A percentile compares a stretch with the other conserved stretches of the same genome.
Evolutionary conservation across 495 filamentous ascomycete genomes (phyloP).

Genomic region (Aspergillus coremiiformis): DNA sequence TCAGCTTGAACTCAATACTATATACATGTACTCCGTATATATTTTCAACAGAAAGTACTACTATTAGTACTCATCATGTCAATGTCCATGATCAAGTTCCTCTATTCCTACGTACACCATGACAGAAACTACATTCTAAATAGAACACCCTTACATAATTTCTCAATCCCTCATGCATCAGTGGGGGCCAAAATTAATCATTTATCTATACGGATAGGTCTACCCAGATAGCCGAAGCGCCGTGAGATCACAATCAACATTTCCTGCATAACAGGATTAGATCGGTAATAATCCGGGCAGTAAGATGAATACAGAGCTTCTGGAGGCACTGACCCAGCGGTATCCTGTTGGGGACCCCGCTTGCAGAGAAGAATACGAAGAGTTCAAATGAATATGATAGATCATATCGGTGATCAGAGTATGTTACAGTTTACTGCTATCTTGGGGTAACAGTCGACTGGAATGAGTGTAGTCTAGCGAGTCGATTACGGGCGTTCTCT

Average conservation of each 20-base stretch:
- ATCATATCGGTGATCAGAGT: slow-evolving; percentile 4
- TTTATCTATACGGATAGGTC: not conserved
- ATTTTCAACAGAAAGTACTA: too few species aligned
- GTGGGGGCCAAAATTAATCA: too few species aligned
- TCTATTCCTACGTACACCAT: too few species aligned
- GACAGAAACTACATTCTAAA: too few species aligned
- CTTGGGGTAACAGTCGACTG: slow-evolving; percentile 11
- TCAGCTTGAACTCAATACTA: too few species aligned
- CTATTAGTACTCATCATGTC: too few species aligned
- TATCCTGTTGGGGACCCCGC: not conserved
- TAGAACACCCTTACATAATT: too few species aligned
- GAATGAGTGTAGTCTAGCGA: slow-evolving; percentile 1
- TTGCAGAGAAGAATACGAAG: not conserved
- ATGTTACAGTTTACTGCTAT: not conserved
- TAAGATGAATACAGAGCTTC: not conserved
- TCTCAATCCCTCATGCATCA: too few species aligned
- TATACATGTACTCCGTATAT: too few species aligned
- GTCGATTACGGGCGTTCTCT: not conserved
- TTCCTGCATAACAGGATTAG: not conserved
- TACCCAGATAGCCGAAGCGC: not conserved
- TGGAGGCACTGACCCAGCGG: too few species aligned
- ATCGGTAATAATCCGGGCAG: not conserved
- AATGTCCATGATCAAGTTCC: too few species aligned
- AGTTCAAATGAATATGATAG: not conserved
- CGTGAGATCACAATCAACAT: not conserved